Conservation (phyloP, 257 asterid genomes). For the Solanum dulcamara region DNA sequence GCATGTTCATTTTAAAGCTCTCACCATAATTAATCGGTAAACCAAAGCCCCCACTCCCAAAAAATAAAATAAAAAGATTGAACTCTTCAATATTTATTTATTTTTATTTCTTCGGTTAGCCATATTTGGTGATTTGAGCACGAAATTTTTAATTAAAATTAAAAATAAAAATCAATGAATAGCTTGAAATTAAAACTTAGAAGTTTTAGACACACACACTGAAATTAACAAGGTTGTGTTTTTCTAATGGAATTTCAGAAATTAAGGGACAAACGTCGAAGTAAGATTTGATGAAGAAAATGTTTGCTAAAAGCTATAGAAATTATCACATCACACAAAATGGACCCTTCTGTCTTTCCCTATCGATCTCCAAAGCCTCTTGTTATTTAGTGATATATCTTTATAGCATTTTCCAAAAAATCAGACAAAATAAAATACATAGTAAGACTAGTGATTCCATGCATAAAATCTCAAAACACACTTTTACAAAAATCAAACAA, state of each 20-base stretch:
- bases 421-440: background rate
- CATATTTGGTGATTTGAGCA: background rate
- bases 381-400: background rate
- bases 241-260: background rate
- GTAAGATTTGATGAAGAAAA: background rate
- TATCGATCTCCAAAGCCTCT: background rate
- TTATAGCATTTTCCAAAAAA: background rate
- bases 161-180: background rate
- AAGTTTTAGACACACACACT: background rate
- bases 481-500: background rate
- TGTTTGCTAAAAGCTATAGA: too few species aligned
- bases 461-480: background rate
- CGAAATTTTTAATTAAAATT: background rate
- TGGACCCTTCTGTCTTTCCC: background rate
- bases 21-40: background rate
- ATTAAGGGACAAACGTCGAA: background rate
- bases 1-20: too few species aligned
- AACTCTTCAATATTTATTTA: background rate
- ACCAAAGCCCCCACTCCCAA: background rate
- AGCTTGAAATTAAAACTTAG: background rate
- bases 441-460: background rate
- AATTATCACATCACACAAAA: background rate
- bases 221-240: background rate
- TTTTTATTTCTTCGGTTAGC: background rate
- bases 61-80: background rate